Base-by-base conservation (phyloP, 345 rosid genomes). In the Euphorbia peplus region DNA sequence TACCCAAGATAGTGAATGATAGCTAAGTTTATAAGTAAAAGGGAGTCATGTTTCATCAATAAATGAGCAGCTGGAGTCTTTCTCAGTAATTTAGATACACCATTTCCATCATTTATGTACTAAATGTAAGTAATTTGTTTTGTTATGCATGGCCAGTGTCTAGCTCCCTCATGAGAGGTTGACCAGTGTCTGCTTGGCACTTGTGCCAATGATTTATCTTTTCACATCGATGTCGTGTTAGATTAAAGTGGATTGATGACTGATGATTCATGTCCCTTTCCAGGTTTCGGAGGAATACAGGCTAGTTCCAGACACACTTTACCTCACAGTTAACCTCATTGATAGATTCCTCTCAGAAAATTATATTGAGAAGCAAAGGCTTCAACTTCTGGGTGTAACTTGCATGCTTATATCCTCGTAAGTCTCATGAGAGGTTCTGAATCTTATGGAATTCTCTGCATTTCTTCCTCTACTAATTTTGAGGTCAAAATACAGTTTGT, bases 381-480 rank as follows among this genome's bases (percentile, higher is more conserved):
- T 93, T 60, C 98, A 93, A 80, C 83, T 93, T 66, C 85, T 93
- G 67, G 98, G 98, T 68, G 97, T 88, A 74, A 65, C 95, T 70
- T 91, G 96, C 91, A 87, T 93, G 98, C 86, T 91, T 71, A 89
- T 93, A 78, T 90, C 98, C 73, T 89, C 98, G 98, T 93, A 88
- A 89, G 98, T 80, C 29, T 64, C 51, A 63, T 68, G 39, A 9
- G 28, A 75, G 51, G 39, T 5, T 61, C 46, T 21, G 19, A 53
- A 61, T 26, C 67, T 60, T n/a, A n/a, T 58, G 22, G 46, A 32
- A 14, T 19, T 29, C 15, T 2, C 46, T 69, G 65, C 29, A n/a
- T 26, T 11, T 60, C 11, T 8, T 22, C 60, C 58, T 19, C 25
- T 1, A 21, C n/a, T 19, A 46, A 21, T 25, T 66, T 14, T 54